Evolutionary conservation across 192 early-diverging fungal genomes (phyloP), one percentile per base, ranked within the genome.

Genomic region (Gonapodya prolifera): DNA sequence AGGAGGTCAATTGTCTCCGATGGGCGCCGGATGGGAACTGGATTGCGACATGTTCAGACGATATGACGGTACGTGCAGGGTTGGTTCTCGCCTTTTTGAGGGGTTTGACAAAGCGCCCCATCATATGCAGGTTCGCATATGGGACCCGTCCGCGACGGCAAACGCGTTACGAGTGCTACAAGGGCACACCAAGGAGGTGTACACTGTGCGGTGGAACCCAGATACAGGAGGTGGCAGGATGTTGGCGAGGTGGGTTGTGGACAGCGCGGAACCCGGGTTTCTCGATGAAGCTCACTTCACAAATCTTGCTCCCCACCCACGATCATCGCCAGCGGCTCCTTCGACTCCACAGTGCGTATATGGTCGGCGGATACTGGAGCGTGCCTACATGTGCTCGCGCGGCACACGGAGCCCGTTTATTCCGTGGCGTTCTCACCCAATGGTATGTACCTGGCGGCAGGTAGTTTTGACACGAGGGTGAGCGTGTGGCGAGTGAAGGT

Each of bases 171-270:
- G 77, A 13, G 76, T 34, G 33, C 83, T 94, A 23, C 84, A 83
- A 35, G 89, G 86, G 0, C 96, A 98, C 79, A 80, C 84, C 70
- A 85, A 90, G 75, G 91, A 94, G 61, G 91, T 98, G 1, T 94
- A 92, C 78, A 86, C 90, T 18, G 81, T 93, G 69, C 86, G 88
- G 32, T 98, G 95, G 95, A 86, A 91, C n/a, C 94, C 95, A 29
- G 71, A 73, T 32, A 73, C 71, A 18, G 29, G 71, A 16, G 71
- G 71, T 32, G 32, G 32, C 2, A 73, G 32, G 71, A 18, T 73
- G 28, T 13, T 73, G 71, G 71, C 71, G 31, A 73, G 28, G 71
- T 73, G 29, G 28, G 71, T 73, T 73, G 16, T 32, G 2, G 18
- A 73, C 16, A 29, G 31, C 23, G 8, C 8, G 45, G 23, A 61